Conservation (phyloP, 1,284 basidiomycete species). For the Afroboletus lepidellus region DNA sequence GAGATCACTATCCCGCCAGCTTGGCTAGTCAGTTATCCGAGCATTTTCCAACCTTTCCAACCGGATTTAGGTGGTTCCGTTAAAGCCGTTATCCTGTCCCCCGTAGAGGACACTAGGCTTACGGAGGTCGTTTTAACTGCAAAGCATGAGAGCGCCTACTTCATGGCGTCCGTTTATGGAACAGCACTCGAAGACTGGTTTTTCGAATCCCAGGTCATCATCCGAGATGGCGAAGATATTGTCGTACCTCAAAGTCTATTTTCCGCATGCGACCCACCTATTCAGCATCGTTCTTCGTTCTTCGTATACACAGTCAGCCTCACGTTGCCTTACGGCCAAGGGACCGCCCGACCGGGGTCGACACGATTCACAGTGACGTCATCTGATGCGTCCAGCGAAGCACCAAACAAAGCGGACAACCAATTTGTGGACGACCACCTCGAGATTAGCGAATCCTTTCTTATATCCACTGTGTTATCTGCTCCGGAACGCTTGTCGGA, state of each 20-base stretch:
- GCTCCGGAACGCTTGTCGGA: constrained; percentile 17
- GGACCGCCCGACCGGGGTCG: constrained; percentile 47
- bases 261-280: constrained; percentile 17
- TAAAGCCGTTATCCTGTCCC: constrained; percentile 22
- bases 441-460: constrained; percentile 72
- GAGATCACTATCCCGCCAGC: constrained; percentile 28
- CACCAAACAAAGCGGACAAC: constrained; percentile 1
- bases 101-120: constrained; percentile 24
- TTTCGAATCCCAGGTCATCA: constrained; percentile 37
- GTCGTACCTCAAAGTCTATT: constrained; percentile 26
- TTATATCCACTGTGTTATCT: constrained; percentile 39
- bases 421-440: constrained; percentile 41
- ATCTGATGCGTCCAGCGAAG: constrained; percentile 20
- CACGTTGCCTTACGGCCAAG: constrained; percentile 73
- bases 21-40: constrained; percentile 29
- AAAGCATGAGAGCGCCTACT: constrained; percentile 44
- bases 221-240: constrained; percentile 50
- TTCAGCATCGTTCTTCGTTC: constrained; percentile 8
- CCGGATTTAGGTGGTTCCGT: constrained; percentile 2
- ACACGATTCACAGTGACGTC: constrained; percentile 62
- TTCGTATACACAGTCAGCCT: constrained; percentile 48
- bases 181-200: constrained; percentile 26
- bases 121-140: constrained; percentile 50
- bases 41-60: constrained; percentile 29
- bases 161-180: constrained; percentile 22